Conservation (phyloP, 2,329 filamentous ascomycete genomes). For the Fusarium napiforme region DNA sequence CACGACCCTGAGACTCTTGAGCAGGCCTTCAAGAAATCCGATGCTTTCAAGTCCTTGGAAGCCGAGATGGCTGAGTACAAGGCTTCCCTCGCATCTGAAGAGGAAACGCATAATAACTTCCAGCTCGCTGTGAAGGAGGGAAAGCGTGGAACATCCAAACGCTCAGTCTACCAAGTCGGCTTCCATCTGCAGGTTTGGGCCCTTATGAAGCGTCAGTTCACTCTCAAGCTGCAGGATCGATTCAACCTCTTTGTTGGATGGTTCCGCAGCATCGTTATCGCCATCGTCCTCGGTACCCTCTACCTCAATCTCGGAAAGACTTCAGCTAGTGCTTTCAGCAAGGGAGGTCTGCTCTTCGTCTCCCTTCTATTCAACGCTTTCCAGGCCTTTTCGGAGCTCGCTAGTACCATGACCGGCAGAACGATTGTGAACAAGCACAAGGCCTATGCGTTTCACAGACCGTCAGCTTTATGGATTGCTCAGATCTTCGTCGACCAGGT, state of each 20-base stretch:
- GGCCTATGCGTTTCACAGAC: conserved; percentile 84
- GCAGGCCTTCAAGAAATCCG: conserved; percentile 76
- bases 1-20: conserved; percentile 74
- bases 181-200: conserved; percentile 87
- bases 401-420: conserved; percentile 78
- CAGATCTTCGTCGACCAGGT: conserved; percentile 83
- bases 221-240: conserved; percentile 87
- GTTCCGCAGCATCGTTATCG: conserved; percentile 74
- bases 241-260: conserved; percentile 81
- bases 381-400: conserved; percentile 83
- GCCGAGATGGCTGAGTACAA: conserved; percentile 78
- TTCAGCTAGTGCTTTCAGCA: conserved; percentile 79
- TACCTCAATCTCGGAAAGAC: conserved; percentile 76
- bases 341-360: conserved; percentile 84
- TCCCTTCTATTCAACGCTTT: conserved; percentile 88
- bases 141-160: conserved; percentile 79
- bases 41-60: conserved; percentile 65
- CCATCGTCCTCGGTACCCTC: conserved; percentile 82
- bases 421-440: conserved; percentile 86
- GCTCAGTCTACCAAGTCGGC: conserved; percentile 84
- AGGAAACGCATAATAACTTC: conserved; percentile 79
- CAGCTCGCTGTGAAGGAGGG: conserved; percentile 78
- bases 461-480: conserved; percentile 83
- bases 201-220: conserved; percentile 84
- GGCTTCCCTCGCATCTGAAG: conserved; percentile 69